Percentiles rank a stretch among this genome's conserved stretches.
phyloP scores from a whole-genome alignment of 805 yeast genomes.

The Candida succiphila region DNA sequence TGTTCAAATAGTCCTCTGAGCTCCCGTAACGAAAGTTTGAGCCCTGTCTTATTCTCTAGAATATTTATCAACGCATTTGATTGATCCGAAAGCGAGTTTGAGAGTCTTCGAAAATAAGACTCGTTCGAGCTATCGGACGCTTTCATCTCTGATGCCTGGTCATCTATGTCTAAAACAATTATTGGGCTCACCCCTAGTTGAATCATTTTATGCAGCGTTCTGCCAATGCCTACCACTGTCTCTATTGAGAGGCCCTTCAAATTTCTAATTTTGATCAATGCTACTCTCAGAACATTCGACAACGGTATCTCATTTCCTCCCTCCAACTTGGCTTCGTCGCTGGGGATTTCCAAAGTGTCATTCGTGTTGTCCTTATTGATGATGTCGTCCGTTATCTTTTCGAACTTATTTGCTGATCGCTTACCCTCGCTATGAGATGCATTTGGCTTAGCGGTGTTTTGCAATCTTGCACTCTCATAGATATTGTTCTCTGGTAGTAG shows the following conservation, averaged over 20 bases:
- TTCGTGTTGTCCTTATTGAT: slow-evolving; percentile 11
- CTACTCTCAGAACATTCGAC: slow-evolving; percentile 36
- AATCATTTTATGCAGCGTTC: slow-evolving; percentile 43
- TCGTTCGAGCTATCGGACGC: background rate
- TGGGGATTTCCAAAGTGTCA: background rate
- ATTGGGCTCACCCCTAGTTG: slow-evolving; percentile 70
- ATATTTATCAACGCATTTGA: slow-evolving; percentile 11
- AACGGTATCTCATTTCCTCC: slow-evolving; percentile 16
- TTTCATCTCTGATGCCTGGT: slow-evolving; percentile 2
- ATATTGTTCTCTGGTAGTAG: slow-evolving; percentile 24
- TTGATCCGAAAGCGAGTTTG: slow-evolving; percentile 13
- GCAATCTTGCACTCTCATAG: slow-evolving; percentile 10
- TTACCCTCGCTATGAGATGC: background rate
- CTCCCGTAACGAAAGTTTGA: slow-evolving; percentile 16
- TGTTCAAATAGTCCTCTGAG: slow-evolving; percentile 28
- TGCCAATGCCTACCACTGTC: slow-evolving; percentile 37
- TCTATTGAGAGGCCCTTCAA: slow-evolving; percentile 22
- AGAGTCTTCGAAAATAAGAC: slow-evolving; percentile 1
- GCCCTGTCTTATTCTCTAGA: slow-evolving; percentile 8
- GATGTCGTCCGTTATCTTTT: slow-evolving; percentile 21
- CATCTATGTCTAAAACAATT: slow-evolving; percentile 42
- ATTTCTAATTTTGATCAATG: slow-evolving; percentile 42
- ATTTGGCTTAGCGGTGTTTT: background rate
- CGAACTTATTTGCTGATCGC: slow-evolving; percentile 14
- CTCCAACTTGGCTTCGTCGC: background rate